Percentiles rank a stretch among this genome's conserved stretches.
These are phyloP conservation scores for Lignosus rhinocerotis DNA, from an alignment of 1,284 basidiomycete genomes.

Conservation along the genomic window DNA sequence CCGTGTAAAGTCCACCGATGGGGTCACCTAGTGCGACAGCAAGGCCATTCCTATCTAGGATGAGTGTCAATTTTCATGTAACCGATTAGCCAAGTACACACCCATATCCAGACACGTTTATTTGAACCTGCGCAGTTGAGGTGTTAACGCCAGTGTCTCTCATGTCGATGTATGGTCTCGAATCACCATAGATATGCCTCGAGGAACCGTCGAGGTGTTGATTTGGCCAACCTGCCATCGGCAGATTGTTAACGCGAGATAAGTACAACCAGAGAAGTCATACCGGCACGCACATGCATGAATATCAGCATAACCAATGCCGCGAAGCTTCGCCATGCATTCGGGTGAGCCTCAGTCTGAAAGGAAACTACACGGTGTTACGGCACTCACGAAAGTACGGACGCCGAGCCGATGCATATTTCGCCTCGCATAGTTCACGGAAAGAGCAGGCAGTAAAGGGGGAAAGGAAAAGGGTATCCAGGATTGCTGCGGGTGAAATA, in stretches of 20 bases:
- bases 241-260: slow-evolving; percentile 24
- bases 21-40: slow-evolving; percentile 54
- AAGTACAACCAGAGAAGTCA: slow-evolving; percentile 15
- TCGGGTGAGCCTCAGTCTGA: slow-evolving; percentile 25
- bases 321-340: slow-evolving; percentile 47
- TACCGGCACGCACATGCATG: slow-evolving; percentile 58
- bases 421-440: slow-evolving; percentile 59
- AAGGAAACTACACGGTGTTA: slow-evolving; percentile 35
- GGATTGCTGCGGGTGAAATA: slow-evolving; percentile 21
- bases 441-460: slow-evolving; percentile 13
- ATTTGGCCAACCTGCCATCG: slow-evolving; percentile 68
- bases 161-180: slow-evolving; percentile 18
- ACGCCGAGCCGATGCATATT: slow-evolving; percentile 66
- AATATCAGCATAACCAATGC: slow-evolving; percentile 75
- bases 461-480: slow-evolving; percentile 32
- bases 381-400: slow-evolving; percentile 66
- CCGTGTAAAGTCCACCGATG: slow-evolving; percentile 66
- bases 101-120: slow-evolving; percentile 74
- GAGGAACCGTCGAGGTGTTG: slow-evolving; percentile 70
- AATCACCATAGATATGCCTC: slow-evolving; percentile 69
- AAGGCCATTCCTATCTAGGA: slow-evolving; percentile 48
- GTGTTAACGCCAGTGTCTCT: slow-evolving; percentile 19
- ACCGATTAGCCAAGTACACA: slow-evolving; percentile 35
- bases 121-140: slow-evolving; percentile 49
- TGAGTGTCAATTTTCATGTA: slow-evolving; percentile 9